Evolutionary conservation across 202 grass and related monocot species (phyloP).

Genomic region (Zoysia matrella): DNA sequence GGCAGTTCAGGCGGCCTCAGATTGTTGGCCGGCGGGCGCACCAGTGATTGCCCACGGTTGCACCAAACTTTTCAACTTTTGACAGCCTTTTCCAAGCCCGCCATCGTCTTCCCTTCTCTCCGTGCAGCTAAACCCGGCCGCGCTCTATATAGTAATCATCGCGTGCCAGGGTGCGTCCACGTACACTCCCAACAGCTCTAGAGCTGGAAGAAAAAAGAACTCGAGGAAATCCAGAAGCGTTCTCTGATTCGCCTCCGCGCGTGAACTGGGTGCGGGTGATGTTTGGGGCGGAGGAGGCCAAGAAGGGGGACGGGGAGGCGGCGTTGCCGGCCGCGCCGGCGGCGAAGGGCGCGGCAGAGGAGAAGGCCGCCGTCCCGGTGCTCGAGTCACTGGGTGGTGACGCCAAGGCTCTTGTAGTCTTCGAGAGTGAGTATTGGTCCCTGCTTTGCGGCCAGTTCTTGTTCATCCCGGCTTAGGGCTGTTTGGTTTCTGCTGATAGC

Average conservation of each 20-base stretch:
- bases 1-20: neutral
- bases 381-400: slow-evolving; percentile 40
- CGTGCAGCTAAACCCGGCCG: neutral
- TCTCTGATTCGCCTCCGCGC: neutral
- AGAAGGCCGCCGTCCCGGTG: slow-evolving; percentile 38
- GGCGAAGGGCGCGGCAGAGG: slow-evolving; percentile 38
- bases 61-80: slow-evolving; percentile 27
- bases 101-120: neutral
- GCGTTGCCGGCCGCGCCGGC: neutral
- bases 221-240: slow-evolving; percentile 9
- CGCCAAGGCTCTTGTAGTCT: slow-evolving; percentile 58
- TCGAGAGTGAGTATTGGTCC: slow-evolving; percentile 62
- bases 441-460: neutral
- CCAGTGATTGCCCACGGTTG: slow-evolving; percentile 1
- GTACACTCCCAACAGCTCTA: neutral
- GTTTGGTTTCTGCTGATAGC: neutral
- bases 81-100: neutral
- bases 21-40: neutral
- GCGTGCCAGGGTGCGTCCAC: neutral
- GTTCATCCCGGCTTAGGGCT: neutral
- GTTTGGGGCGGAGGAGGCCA: slow-evolving; percentile 57
- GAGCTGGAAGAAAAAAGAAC: neutral
- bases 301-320: slow-evolving; percentile 56
- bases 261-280: slow-evolving; percentile 36
- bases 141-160: slow-evolving; percentile 19